Base-by-base conservation (phyloP, 257 asterid species). In the Rubia yunnanensis region DNA sequence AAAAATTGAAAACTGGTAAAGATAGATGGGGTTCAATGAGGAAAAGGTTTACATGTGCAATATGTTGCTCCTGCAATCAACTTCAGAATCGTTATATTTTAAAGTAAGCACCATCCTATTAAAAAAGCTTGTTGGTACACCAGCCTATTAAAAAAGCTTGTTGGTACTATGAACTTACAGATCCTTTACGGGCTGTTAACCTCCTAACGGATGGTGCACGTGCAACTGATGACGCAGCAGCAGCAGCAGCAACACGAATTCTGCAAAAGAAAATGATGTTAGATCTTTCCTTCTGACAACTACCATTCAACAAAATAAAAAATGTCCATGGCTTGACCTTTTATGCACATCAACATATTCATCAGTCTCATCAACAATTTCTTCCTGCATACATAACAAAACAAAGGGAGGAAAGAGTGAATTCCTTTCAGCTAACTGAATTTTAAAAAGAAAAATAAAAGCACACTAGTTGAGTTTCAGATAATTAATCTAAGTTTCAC, bases 161-260 rank as follows among this genome's bases (percentile, higher is more conserved):
- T 32, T 0, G 13, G 26, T 7, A 20, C 5, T 3, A 28, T 79
- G 76, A 46, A 82, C 95, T 79, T 80, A 88, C 97, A 72, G 79
- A 81, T 73, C 75, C 85, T 74, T 91, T 87, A 38, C 73, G 80
- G 76, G 50, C 72, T 22, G 79, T 78, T 70, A 87, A 72, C 79
- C 94, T 77, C 64, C 97, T 80, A 70, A 75, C 73, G 22, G 95
- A 89, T 50, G 97, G 95, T 52, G 92, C 89, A 30, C 95, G 92
- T 32, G 92, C 96, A 73, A 91, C 70, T 56, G 86, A 86, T 63
- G 97, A 87, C 75, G 97, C 96, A 55, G 95, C 96, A 15, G 95
- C 96, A 23, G 97, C 97, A 13, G 97, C 97, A 53, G 85, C 95
- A 74, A 86, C 96, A 17, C 92, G 95, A 81, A 91, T 91, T 81